Conservation (phyloP, 805 yeast genomes). For the Wickerhamomyces silvicola region DNA sequence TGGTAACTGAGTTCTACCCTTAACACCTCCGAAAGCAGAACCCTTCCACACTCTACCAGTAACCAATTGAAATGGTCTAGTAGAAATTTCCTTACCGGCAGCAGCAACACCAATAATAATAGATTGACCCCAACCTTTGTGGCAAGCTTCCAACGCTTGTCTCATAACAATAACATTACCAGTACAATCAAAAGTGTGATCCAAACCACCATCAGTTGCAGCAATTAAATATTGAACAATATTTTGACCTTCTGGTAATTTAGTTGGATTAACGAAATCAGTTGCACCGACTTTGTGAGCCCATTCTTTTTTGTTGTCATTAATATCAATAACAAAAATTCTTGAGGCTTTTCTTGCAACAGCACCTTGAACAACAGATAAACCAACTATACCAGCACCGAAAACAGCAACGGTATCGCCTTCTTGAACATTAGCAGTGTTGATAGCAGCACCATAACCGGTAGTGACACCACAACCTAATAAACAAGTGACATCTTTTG, state of each 20-base stretch:
- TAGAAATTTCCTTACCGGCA: constrained; percentile 93
- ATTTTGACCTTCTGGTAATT: constrained; percentile 65
- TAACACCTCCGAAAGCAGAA: constrained; percentile 98
- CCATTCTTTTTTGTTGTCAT: constrained; percentile 79
- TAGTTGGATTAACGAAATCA: constrained; percentile 82
- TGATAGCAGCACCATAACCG: constrained; percentile 95
- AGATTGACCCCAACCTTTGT: constrained; percentile 98
- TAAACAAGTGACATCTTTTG: constrained; percentile 80
- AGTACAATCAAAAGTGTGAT: constrained; percentile 95
- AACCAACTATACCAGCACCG: constrained; percentile 97
- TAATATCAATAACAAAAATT: constrained; percentile 83
- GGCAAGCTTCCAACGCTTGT: constrained; percentile 92
- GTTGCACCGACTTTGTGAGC: constrained; percentile 91
- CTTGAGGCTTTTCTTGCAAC: constrained; percentile 70
- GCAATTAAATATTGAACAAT: constrained; percentile 78
- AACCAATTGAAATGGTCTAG: constrained; percentile 97
- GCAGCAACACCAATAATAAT: constrained; percentile 97
- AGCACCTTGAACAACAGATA: constrained; percentile 96
- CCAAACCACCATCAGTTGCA: constrained; percentile 95
- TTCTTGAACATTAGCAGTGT: constrained; percentile 82
- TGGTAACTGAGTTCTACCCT: constrained; percentile 95
- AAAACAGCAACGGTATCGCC: constrained; percentile 95
- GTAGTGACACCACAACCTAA: constrained; percentile 99
- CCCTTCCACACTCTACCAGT: constrained; percentile 99
- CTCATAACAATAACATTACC: constrained; percentile 96